Evolutionary conservation across 1,139 yeast species (phyloP).

Genomic region (Suhomyces choctaworum): DNA sequence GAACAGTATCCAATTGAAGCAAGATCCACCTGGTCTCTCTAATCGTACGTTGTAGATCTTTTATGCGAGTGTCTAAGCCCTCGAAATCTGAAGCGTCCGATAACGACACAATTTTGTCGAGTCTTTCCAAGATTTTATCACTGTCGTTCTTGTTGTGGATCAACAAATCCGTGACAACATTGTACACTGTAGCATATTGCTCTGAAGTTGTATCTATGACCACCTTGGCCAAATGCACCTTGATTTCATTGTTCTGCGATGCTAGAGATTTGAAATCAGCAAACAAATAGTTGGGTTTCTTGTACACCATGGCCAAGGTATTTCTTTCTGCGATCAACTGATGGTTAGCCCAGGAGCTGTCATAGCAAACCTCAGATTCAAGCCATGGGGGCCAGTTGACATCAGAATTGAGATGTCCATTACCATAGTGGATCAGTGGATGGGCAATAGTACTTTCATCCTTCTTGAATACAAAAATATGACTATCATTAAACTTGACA

Average conservation of each 20-base stretch:
- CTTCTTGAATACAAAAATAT: slow-evolving; percentile 62
- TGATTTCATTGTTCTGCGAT: slow-evolving; percentile 31
- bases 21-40: slow-evolving; percentile 45
- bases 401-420: slow-evolving; percentile 21
- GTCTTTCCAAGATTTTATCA: slow-evolving; percentile 55
- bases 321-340: slow-evolving; percentile 64
- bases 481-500: slow-evolving; percentile 64
- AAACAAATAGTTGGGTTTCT: slow-evolving; percentile 66
- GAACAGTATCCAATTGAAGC: slow-evolving; percentile 41
- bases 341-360: slow-evolving; percentile 53
- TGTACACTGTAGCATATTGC: slow-evolving; percentile 69
- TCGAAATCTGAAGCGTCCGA: slow-evolving; percentile 66
- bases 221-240: slow-evolving; percentile 67
- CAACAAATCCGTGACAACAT: slow-evolving; percentile 63
- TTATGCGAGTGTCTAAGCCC: slow-evolving; percentile 54
- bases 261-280: slow-evolving; percentile 29
- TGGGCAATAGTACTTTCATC: slow-evolving; percentile 29
- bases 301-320: slow-evolving; percentile 61
- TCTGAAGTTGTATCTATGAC: slow-evolving; percentile 69
- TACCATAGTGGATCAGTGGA: slow-evolving; percentile 30
- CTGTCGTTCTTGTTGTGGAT: slow-evolving; percentile 65
- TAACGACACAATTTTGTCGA: slow-evolving; percentile 67
- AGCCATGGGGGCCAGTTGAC: slow-evolving; percentile 83
- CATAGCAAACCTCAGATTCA: slow-evolving; percentile 71
- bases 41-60: slow-evolving; percentile 57